phyloP scores from a whole-genome alignment of 805 yeast genomes.

The Isabelozyma rhagii region DNA sequence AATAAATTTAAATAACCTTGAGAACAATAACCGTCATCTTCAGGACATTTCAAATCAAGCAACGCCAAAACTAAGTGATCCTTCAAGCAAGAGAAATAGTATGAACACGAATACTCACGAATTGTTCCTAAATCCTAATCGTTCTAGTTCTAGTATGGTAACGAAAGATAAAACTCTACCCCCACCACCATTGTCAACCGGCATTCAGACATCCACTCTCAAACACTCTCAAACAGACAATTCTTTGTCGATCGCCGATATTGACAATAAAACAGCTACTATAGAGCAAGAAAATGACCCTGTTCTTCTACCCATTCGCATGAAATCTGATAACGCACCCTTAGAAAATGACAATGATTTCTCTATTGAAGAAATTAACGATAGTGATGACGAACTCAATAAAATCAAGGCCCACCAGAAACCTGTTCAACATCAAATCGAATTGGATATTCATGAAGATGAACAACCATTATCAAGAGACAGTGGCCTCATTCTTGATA shows the following conservation, averaged over 20 bases:
- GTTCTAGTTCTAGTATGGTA: slow-evolving; percentile 7
- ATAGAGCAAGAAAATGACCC: not conserved
- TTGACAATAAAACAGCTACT: too few relatives aligned
- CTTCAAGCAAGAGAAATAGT: slow-evolving; percentile 2
- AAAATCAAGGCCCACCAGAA: slow-evolving; percentile 2
- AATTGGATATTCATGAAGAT: not conserved
- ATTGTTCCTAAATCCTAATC: slow-evolving; percentile 1
- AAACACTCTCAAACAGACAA: too few relatives aligned
- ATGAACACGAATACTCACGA: not conserved
- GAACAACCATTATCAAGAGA: slow-evolving; percentile 2
- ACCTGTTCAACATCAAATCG: not conserved
- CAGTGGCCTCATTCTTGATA: slow-evolving; percentile 16
- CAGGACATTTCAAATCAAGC: slow-evolving; percentile 1
- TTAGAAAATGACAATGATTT: slow-evolving; percentile 12
- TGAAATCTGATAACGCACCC: too few relatives aligned
- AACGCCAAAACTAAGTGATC: slow-evolving; percentile 1
- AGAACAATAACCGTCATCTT: not conserved
- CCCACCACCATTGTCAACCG: slow-evolving; percentile 6
- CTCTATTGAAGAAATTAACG: slow-evolving; percentile 40
- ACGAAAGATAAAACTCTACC: slow-evolving; percentile 12
- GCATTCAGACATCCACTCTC: not conserved
- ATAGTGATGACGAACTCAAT: slow-evolving; percentile 35
- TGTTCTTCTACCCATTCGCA: not conserved
- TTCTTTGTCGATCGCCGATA: too few relatives aligned
- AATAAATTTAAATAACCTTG: not conserved